phyloP scores from a whole-genome alignment of 768 basidiomycete species.

The Russula ochroleuca region DNA sequence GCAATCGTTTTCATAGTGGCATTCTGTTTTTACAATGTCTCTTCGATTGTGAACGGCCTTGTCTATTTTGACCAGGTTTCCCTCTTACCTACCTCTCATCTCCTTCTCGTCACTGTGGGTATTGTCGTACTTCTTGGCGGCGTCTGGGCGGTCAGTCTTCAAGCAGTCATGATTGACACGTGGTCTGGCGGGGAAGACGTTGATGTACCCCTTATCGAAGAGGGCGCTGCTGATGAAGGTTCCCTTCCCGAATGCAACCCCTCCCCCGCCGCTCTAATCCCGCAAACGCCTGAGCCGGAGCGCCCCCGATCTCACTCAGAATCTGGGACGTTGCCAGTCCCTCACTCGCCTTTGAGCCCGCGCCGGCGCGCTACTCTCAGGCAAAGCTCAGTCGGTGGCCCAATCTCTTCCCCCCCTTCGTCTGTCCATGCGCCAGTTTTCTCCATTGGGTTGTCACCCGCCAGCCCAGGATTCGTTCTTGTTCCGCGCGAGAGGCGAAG shows the following conservation, averaged over 20 bases:
- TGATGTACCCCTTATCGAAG: slow-evolving; percentile 13
- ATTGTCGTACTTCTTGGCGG: slow-evolving; percentile 76
- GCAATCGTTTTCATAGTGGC: slow-evolving; percentile 48
- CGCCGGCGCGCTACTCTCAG: slow-evolving; percentile 18
- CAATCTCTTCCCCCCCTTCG: slow-evolving; percentile 16
- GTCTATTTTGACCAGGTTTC: slow-evolving; percentile 87
- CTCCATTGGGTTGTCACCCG: slow-evolving; percentile 69
- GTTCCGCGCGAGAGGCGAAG: slow-evolving; percentile 51
- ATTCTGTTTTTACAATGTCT: slow-evolving; percentile 93
- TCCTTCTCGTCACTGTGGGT: slow-evolving; percentile 71
- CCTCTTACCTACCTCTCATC: slow-evolving; percentile 61
- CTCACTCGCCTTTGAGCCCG: slow-evolving; percentile 9
- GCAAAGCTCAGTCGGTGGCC: slow-evolving; percentile 22
- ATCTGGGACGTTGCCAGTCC: not conserved
- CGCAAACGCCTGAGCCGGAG: slow-evolving; percentile 16
- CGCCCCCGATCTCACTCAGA: slow-evolving; percentile 9
- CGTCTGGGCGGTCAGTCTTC: slow-evolving; percentile 86
- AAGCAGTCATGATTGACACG: slow-evolving; percentile 47
- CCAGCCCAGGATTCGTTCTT: slow-evolving; percentile 75
- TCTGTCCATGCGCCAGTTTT: slow-evolving; percentile 44
- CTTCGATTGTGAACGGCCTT: slow-evolving; percentile 84
- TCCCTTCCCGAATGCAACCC: not conserved
- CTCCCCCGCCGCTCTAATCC: not conserved
- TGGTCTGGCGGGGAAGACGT: slow-evolving; percentile 42
- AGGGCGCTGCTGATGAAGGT: slow-evolving; percentile 1